A percentile compares a stretch with the other conserved stretches of the same genome.
Conservation (phyloP, 805 yeast genomes). For the Metschnikowia kunwiensis region DNA sequence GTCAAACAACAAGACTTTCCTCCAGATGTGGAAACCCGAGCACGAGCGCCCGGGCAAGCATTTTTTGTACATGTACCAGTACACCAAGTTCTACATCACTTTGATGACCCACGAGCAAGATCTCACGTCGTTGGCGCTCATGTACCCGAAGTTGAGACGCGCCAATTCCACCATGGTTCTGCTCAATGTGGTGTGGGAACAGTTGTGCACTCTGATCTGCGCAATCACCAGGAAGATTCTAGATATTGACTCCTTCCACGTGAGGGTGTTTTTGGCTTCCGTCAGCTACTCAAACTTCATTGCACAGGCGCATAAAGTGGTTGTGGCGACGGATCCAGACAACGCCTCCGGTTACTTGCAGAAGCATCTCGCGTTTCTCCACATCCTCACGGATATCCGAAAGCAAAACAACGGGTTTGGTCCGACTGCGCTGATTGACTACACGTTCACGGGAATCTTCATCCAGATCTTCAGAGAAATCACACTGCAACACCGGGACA, state of each 20-base stretch:
- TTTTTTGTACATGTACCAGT: slow-evolving; percentile 70
- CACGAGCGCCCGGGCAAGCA: slow-evolving; percentile 90
- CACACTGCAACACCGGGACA: not conserved
- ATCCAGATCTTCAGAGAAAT: slow-evolving; percentile 42
- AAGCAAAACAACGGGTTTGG: slow-evolving; percentile 79
- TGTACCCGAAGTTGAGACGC: slow-evolving; percentile 73
- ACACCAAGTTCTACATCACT: slow-evolving; percentile 60
- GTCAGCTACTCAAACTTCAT: slow-evolving; percentile 4
- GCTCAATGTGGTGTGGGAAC: slow-evolving; percentile 65
- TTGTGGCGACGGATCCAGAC: slow-evolving; percentile 24
- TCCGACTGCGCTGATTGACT: slow-evolving; percentile 72
- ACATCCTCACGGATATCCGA: slow-evolving; percentile 57
- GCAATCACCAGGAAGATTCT: slow-evolving; percentile 46
- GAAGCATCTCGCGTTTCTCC: slow-evolving; percentile 42
- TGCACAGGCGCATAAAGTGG: slow-evolving; percentile 25
- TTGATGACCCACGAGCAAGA: slow-evolving; percentile 54
- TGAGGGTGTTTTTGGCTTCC: slow-evolving; percentile 46
- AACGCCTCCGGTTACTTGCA: slow-evolving; percentile 37
- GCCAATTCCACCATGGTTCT: slow-evolving; percentile 74
- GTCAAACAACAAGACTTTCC: slow-evolving; percentile 64
- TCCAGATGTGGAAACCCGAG: slow-evolving; percentile 93
- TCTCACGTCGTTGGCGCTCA: slow-evolving; percentile 52
- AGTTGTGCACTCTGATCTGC: slow-evolving; percentile 50
- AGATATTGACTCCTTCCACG: slow-evolving; percentile 39
- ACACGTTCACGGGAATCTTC: slow-evolving; percentile 61